A percentile compares a stretch with the other conserved stretches of the same genome.
phyloP scores from a whole-genome alignment of 768 basidiomycete species.

The Leucocoprinus leucothites region DNA sequence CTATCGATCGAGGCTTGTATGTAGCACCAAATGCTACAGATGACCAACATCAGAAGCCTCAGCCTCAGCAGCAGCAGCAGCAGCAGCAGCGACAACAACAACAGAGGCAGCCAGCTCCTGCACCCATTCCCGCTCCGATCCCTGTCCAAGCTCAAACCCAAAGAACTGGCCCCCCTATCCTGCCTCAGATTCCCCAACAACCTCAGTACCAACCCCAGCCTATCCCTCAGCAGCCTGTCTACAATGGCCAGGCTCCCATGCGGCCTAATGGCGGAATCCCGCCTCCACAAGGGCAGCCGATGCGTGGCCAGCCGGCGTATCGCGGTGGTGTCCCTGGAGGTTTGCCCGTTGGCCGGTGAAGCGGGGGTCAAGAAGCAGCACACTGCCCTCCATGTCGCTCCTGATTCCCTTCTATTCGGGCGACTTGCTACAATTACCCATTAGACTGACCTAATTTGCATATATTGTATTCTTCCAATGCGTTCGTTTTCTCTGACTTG shows the following conservation, averaged over 20 bases:
- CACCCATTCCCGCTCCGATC: slow-evolving; percentile 18
- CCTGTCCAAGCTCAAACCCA: slow-evolving; percentile 12
- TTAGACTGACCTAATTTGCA: slow-evolving; percentile 2
- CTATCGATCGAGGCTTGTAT: slow-evolving; percentile 89
- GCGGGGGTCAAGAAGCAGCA: slow-evolving; percentile 4
- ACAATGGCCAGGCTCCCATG: slow-evolving; percentile 17
- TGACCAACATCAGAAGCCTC: slow-evolving; percentile 37
- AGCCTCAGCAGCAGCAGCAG: slow-evolving; percentile 24
- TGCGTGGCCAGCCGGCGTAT: slow-evolving; percentile 28
- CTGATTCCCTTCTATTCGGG: neutral
- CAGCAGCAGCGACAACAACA: slow-evolving; percentile 18
- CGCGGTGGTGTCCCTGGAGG: slow-evolving; percentile 30
- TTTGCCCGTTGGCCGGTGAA: slow-evolving; percentile 32
- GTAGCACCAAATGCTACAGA: slow-evolving; percentile 71
- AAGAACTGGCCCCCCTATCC: slow-evolving; percentile 4
- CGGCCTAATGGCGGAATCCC: slow-evolving; percentile 17
- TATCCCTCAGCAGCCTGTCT: slow-evolving; percentile 10
- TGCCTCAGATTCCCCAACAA: neutral
- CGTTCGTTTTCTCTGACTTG: neutral
- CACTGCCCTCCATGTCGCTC: neutral
- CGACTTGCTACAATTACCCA: neutral
- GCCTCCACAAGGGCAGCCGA: slow-evolving; percentile 18
- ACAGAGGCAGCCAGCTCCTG: slow-evolving; percentile 17
- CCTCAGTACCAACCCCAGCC: slow-evolving; percentile 14
- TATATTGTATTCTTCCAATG: neutral